Conservation (phyloP, 2,329 filamentous ascomycete species). For the Penicillium sp. region DNA sequence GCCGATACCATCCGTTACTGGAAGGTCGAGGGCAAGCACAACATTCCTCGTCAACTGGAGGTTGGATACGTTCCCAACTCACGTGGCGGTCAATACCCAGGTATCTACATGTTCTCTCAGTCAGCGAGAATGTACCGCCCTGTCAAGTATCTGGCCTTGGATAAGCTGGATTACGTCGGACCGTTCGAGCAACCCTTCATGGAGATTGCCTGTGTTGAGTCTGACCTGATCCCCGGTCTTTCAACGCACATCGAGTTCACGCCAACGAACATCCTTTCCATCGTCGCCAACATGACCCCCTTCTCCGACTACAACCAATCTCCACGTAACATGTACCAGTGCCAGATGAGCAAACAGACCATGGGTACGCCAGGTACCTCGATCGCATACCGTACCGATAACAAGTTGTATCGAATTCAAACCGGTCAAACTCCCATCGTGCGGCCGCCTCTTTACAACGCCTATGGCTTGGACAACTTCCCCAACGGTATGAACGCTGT, state of each 20-base stretch:
- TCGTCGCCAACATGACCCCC: constrained; percentile 96
- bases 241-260: constrained; percentile 92
- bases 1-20: constrained; percentile 85
- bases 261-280: constrained; percentile 94
- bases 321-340: constrained; percentile 98
- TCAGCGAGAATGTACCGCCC: constrained; percentile 84
- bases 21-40: constrained; percentile 85
- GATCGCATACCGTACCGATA: constrained; percentile 82
- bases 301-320: constrained; percentile 99
- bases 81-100: constrained; percentile 89
- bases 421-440: constrained; percentile 95
- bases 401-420: constrained; percentile 92
- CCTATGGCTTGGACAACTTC: constrained; percentile 96
- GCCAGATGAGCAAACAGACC: constrained; percentile 98
- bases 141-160: constrained; percentile 84
- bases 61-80: constrained; percentile 88
- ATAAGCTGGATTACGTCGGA: constrained; percentile 82
- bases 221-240: constrained; percentile 80
- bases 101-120: constrained; percentile 87
- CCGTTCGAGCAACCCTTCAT: constrained; percentile 97
- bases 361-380: constrained; percentile 95
- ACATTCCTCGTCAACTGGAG: constrained; percentile 78
- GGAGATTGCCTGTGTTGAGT: constrained; percentile 89
- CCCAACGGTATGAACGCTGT: constrained; percentile 94
- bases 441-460: constrained; percentile 85